These are phyloP conservation scores for Tagetes erecta DNA, from an alignment of 129 eudicot species.

Conservation along the genomic window DNA sequence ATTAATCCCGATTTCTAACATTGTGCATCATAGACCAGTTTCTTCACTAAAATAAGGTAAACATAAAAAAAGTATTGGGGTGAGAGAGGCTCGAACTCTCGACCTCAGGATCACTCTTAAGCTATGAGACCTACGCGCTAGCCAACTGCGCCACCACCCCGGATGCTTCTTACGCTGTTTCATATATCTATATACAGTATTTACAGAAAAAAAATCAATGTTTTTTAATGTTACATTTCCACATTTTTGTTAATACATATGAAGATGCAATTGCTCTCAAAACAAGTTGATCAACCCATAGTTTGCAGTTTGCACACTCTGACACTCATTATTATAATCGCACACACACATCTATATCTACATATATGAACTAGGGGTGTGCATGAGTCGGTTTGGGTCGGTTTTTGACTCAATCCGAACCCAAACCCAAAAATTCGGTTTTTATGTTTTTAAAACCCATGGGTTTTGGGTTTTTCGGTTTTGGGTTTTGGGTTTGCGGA, in stretches of 20 bases:
- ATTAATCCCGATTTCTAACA: no score
- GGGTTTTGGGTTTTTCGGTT: no score
- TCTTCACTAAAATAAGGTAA: no score
- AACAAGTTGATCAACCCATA: slow-evolving; percentile 3
- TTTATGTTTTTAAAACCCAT: no score
- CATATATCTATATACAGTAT: background rate
- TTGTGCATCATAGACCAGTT: no score
- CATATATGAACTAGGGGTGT: background rate
- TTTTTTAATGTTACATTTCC: no score
- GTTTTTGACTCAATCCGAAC: no score
- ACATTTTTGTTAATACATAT: background rate
- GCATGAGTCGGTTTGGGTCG: no score
- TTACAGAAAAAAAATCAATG: background rate
- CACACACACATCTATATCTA: background rate
- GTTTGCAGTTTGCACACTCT: slow-evolving; percentile 11
- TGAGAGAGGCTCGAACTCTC: slow-evolving; percentile 99
- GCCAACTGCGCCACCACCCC: slow-evolving; percentile 99
- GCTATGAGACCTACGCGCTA: slow-evolving; percentile 99
- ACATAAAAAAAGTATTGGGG: slow-evolving; percentile 43
- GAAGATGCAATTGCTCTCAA: slow-evolving; percentile 2
- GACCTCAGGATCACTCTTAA: slow-evolving; percentile 92
- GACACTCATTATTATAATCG: background rate
- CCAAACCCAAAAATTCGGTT: no score
- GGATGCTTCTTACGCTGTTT: background rate
- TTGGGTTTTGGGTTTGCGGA: no score